phyloP scores from a whole-genome alignment of 2,329 filamentous ascomycete genomes.

The Colletotrichum caudatum region DNA sequence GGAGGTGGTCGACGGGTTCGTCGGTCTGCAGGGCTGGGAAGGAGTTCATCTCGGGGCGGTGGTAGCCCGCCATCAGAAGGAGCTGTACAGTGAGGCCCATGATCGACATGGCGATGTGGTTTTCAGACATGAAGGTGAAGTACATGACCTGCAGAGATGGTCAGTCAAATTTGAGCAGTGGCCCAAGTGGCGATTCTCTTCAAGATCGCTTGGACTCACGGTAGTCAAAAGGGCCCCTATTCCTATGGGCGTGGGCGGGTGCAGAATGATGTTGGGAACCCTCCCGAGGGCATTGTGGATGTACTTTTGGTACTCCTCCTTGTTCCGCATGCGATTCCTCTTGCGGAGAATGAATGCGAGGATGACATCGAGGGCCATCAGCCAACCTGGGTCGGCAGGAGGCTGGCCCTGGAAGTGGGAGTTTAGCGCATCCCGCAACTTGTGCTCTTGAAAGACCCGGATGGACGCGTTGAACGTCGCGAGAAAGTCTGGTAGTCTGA shows the following conservation, averaged over 20 bases:
- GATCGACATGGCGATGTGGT: slow-evolving; percentile 20
- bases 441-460: slow-evolving; percentile 30
- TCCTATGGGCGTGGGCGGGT: slow-evolving; percentile 22
- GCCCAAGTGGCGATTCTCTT: background rate
- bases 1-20: slow-evolving; percentile 6
- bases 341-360: slow-evolving; percentile 22
- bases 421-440: slow-evolving; percentile 26
- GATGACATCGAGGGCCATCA: slow-evolving; percentile 33
- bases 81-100: slow-evolving; percentile 28
- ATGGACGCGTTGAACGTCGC: slow-evolving; percentile 15
- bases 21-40: background rate
- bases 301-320: slow-evolving; percentile 35
- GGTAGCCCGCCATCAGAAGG: slow-evolving; percentile 32
- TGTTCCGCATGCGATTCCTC: slow-evolving; percentile 30
- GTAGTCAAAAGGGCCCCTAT: slow-evolving; percentile 28
- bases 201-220: slow-evolving; percentile 7
- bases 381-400: slow-evolving; percentile 27
- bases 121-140: slow-evolving; percentile 31
- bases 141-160: slow-evolving; percentile 11
- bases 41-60: slow-evolving; percentile 5
- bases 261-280: slow-evolving; percentile 28
- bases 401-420: slow-evolving; percentile 35
- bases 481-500: slow-evolving; percentile 10
- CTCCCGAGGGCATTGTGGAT: slow-evolving; percentile 35
- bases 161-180: background rate